Conservation (phyloP, 148 eudicot species). For the Amaranthus cruentus region DNA sequence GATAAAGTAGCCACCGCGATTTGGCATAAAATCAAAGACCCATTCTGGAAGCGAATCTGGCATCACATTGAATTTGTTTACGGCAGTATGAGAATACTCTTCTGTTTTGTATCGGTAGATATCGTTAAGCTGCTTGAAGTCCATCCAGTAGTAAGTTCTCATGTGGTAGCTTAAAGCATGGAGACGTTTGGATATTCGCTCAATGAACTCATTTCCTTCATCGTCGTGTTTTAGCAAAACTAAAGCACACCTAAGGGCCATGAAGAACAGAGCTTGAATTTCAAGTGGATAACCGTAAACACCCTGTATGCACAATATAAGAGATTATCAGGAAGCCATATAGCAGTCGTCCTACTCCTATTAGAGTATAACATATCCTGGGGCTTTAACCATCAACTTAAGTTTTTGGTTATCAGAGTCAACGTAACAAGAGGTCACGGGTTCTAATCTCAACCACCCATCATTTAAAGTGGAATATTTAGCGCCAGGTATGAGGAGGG, state of each 20-base stretch:
- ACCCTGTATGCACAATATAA: constrained; percentile 47
- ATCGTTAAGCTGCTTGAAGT: constrained; percentile 76
- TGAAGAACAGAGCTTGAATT: constrained; percentile 93
- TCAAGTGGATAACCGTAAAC: constrained; percentile 95
- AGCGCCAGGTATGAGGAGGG: too few species aligned
- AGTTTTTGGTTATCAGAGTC: too few species aligned
- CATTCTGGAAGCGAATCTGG: constrained; percentile 97
- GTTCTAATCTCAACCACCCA: too few species aligned
- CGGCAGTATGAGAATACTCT: constrained; percentile 88
- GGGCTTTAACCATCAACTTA: too few species aligned
- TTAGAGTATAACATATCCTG: too few species aligned
- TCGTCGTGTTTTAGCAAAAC: constrained; percentile 66
- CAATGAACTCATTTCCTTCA: constrained; percentile 69
- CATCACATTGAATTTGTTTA: constrained; percentile 79
- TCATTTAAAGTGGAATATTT: too few species aligned
- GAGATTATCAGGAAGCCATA: not conserved
- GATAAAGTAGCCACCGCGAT: constrained; percentile 71
- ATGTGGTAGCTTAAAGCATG: constrained; percentile 83
- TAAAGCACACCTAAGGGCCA: constrained; percentile 85
- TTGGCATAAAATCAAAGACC: constrained; percentile 93
- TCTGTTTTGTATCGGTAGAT: constrained; percentile 84
- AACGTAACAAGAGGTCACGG: too few species aligned
- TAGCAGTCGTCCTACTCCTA: too few species aligned
- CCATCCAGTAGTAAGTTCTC: constrained; percentile 85
- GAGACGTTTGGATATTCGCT: constrained; percentile 71